Base-by-base conservation (phyloP, 768 basidiomycete species). In the Kwoniella sp. region DNA sequence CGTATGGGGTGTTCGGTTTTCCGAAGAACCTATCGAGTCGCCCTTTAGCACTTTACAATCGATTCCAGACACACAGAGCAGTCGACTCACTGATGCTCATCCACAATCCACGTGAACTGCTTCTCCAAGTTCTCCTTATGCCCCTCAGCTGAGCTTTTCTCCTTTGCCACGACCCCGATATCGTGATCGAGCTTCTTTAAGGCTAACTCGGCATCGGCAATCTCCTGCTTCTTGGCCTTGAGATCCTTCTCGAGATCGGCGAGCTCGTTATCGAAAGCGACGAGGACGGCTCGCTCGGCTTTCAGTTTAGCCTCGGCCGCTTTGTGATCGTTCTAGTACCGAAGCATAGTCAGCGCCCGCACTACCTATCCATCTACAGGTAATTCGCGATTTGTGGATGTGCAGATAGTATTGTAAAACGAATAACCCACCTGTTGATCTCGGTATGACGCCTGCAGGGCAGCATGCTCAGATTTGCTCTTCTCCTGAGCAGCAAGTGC, bases 261-360 rank as follows among this genome's bases (percentile, higher is more conserved):
- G 66, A 99, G 82, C 80, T 98, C 94, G 45, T 87, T 86, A 74
- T 95, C 93, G 80, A 94, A 98, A 1, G 90, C 87, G 22, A 87
- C 88, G 12, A 98, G 85, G 7, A 91, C 89, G 4, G 92, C 92
- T 23, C 89, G 88, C 79, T 98, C 96, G 69, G 92, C 89, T 65
- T 87, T 84, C 13, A 97, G 85, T 69, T 86, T 88, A 2, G 82
- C 82, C 66, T 92, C 88, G 1, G 90, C 90, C 66, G 86, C 84
- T 30, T 86, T 83, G 69, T 89, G 86, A 15, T 84, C 76, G 81
- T 59, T 76, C 80, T 51, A 82, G 0, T 2, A 61, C 8, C 45
- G 15, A 2, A 28, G 50, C 17, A 51, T 55, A 11, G n/a, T 22
- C 34, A 4, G 54, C 31, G 29, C 15, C 34, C 50, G 8, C 20